These are phyloP conservation scores for Blastobotrys serpentis DNA, from an alignment of 1,139 yeast genomes.

Conservation along the genomic window DNA sequence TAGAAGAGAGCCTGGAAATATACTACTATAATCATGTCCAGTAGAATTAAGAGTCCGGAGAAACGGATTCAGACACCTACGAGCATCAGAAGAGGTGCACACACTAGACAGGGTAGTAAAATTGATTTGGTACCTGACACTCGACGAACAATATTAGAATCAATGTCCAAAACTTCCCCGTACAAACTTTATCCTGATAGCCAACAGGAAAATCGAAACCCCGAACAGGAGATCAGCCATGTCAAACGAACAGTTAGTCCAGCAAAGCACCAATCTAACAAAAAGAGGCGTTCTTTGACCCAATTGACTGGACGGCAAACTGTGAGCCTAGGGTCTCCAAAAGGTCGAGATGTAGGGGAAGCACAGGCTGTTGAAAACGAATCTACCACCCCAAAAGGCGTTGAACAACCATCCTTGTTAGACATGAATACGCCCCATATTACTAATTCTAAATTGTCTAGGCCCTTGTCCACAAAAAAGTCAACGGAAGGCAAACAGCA, in stretches of 20 bases:
- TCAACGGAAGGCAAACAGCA: neutral
- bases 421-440: constrained; percentile 11
- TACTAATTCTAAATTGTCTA: neutral
- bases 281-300: neutral
- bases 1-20: neutral
- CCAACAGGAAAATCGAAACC: constrained; percentile 11
- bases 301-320: neutral
- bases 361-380: neutral
- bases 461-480: constrained; percentile 1
- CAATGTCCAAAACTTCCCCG: constrained; percentile 7
- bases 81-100: neutral
- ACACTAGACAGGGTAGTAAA: neutral
- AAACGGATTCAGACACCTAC: constrained; percentile 2
- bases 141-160: constrained; percentile 1
- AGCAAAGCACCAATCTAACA: neutral
- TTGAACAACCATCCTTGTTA: neutral
- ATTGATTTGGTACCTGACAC: neutral
- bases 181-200: constrained; percentile 8
- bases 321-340: constrained; percentile 5
- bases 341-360: neutral
- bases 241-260: constrained; percentile 9
- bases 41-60: neutral
- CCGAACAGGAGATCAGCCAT: neutral
- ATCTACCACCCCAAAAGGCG: too few species aligned
- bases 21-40: neutral